Conservation (phyloP, 495 filamentous ascomycete species). For the Tuber indicum region DNA sequence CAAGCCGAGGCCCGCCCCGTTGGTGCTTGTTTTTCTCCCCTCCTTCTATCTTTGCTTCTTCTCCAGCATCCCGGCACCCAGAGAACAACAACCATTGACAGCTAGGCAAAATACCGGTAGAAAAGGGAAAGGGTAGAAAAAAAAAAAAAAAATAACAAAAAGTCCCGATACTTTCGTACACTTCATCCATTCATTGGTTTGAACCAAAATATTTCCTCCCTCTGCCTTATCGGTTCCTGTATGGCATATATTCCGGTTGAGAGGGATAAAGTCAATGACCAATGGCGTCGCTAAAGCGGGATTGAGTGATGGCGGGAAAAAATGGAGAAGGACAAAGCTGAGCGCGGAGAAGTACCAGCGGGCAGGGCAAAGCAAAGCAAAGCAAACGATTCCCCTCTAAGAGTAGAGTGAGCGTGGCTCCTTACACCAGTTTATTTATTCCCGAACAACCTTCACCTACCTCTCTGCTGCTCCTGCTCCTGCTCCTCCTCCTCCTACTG, state of each 20-base stretch:
- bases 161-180: background rate
- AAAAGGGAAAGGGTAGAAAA: background rate
- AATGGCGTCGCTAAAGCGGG: background rate
- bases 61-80: slow-evolving; percentile 20
- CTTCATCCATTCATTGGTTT: slow-evolving; percentile 1
- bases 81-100: background rate
- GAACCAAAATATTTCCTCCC: slow-evolving; percentile 1
- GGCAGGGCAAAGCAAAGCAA: background rate
- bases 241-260: background rate
- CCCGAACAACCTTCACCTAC: background rate
- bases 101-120: background rate
- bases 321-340: background rate
- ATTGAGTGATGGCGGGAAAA: background rate
- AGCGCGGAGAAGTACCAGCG: background rate
- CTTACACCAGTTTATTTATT: background rate
- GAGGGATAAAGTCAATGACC: background rate
- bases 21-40: slow-evolving; percentile 26
- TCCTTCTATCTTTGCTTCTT: slow-evolving; percentile 29
- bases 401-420: background rate
- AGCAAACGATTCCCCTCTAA: background rate
- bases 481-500: background rate
- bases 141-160: background rate
- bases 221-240: background rate
- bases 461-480: background rate
- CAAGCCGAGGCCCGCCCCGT: slow-evolving; percentile 29